Conservation (phyloP, 1,139 yeast species). For the Candida anutae region DNA sequence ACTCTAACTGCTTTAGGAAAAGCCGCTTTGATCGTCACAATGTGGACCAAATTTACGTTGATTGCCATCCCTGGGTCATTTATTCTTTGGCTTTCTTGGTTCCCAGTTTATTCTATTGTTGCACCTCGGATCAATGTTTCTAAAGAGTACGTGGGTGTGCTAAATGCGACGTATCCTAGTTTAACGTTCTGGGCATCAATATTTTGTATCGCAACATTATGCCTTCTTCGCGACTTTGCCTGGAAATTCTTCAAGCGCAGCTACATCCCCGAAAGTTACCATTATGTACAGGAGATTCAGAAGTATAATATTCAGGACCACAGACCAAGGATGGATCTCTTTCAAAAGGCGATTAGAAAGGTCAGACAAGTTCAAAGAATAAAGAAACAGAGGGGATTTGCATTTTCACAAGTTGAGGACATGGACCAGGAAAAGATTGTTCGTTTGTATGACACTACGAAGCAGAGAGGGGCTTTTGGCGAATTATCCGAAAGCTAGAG, state of each 20-base stretch:
- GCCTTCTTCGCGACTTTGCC: slow-evolving; percentile 78
- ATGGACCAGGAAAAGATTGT: slow-evolving; percentile 87
- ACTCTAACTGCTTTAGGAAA: slow-evolving; percentile 87
- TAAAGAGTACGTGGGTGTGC: slow-evolving; percentile 74
- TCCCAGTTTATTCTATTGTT: slow-evolving; percentile 79
- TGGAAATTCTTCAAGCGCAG: slow-evolving; percentile 95
- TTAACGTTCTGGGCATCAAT: slow-evolving; percentile 79
- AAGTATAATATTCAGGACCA: slow-evolving; percentile 90
- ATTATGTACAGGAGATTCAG: slow-evolving; percentile 93
- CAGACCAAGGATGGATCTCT: slow-evolving; percentile 92
- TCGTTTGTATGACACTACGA: slow-evolving; percentile 91
- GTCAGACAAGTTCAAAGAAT: slow-evolving; percentile 97
- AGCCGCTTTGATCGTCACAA: slow-evolving; percentile 84
- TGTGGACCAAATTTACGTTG: slow-evolving; percentile 92
- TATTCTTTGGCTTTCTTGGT: slow-evolving; percentile 71
- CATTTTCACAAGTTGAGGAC: slow-evolving; percentile 93
- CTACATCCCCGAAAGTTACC: slow-evolving; percentile 87
- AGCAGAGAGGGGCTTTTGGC: slow-evolving; percentile 48
- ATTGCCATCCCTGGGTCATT: slow-evolving; percentile 95
- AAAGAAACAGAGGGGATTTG: slow-evolving; percentile 97
- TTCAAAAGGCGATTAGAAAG: slow-evolving; percentile 93
- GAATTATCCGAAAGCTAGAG: slow-evolving; percentile 23
- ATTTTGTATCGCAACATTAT: slow-evolving; percentile 66
- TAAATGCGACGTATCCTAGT: slow-evolving; percentile 69
- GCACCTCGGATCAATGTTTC: slow-evolving; percentile 85